These are phyloP conservation scores for Citrus reticulata DNA, from an alignment of 345 rosid species.

Conservation along the genomic window DNA sequence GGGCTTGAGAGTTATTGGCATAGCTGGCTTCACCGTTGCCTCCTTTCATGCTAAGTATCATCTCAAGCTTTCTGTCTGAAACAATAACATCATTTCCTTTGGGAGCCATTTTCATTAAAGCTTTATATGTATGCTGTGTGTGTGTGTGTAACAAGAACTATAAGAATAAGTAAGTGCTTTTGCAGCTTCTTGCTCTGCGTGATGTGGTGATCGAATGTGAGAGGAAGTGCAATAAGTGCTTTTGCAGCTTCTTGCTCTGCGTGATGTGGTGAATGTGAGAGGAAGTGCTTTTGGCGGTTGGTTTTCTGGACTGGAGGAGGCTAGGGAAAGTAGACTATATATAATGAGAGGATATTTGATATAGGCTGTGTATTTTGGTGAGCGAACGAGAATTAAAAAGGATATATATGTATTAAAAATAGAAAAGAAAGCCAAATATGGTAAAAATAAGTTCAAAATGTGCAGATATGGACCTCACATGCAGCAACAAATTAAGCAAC, in stretches of 20 bases:
- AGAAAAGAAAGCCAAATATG: neutral
- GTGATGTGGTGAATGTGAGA: too few species aligned
- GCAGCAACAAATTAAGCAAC: constrained; percentile 9
- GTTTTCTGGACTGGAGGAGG: neutral
- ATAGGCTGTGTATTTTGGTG: too few species aligned
- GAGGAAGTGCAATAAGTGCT: neutral
- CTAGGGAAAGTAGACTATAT: neutral
- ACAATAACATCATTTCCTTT: constrained; percentile 61
- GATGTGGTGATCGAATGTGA: neutral
- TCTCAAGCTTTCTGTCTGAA: constrained; percentile 70
- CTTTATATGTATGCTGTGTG: neutral
- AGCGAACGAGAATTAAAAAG: too few species aligned
- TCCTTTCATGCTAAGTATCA: constrained; percentile 87
- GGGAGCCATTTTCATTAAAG: constrained; percentile 37
- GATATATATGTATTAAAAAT: neutral
- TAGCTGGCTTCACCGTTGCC: constrained; percentile 92
- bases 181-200: neutral
- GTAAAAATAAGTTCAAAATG: neutral
- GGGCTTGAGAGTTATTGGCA: constrained; percentile 95
- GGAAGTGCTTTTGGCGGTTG: neutral
- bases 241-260: neutral
- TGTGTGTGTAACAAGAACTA: too few species aligned
- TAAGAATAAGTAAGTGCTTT: neutral
- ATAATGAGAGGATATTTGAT: neutral
- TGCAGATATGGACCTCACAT: constrained; percentile 18